phyloP scores from a whole-genome alignment of 2,329 filamentous ascomycete species.

The Elsinoe necatrix region DNA sequence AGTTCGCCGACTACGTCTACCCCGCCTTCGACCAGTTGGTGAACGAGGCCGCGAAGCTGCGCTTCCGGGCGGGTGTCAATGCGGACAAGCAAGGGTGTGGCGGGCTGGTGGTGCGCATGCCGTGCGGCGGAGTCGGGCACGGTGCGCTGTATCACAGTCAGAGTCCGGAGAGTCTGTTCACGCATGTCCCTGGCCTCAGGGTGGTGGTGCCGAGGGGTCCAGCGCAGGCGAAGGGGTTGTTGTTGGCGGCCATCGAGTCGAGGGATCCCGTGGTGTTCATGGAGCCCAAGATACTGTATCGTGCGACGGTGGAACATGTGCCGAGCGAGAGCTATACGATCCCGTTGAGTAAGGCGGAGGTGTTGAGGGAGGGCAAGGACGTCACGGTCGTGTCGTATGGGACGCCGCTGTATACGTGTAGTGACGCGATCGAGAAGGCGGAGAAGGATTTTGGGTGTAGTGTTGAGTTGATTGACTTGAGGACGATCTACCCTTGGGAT shows the following conservation, averaged over 20 bases:
- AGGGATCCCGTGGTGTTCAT: conserved; percentile 88
- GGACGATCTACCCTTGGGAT: conserved; percentile 90
- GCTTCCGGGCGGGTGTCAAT: conserved; percentile 60
- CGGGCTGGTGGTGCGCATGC: conserved; percentile 82
- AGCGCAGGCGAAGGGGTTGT: conserved; percentile 76
- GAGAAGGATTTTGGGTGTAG: conserved; percentile 67
- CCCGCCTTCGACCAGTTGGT: conserved; percentile 91
- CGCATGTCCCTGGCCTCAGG: conserved; percentile 74
- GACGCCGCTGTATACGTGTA: conserved; percentile 78
- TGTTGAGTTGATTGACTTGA: conserved; percentile 77
- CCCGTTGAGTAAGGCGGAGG: conserved; percentile 75
- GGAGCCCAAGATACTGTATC: conserved; percentile 89
- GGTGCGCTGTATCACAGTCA: conserved; percentile 84
- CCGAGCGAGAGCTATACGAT: conserved; percentile 73
- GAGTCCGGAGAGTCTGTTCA: conserved; percentile 80
- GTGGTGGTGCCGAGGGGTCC: conserved; percentile 83
- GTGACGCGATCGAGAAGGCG: conserved; percentile 64
- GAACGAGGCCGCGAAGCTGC: conserved; percentile 83
- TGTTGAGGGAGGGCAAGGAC: conserved; percentile 70
- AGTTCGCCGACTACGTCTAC: conserved; percentile 91
- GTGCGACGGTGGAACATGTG: conserved; percentile 85
- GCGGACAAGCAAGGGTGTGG: conserved; percentile 44
- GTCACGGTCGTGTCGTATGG: conserved; percentile 83
- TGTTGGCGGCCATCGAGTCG: conserved; percentile 65
- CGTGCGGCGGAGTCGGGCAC: conserved; percentile 80